Evolutionary conservation across 2,329 filamentous ascomycete genomes (phyloP).

Genomic region (Neopestalotiopsis rosae): DNA sequence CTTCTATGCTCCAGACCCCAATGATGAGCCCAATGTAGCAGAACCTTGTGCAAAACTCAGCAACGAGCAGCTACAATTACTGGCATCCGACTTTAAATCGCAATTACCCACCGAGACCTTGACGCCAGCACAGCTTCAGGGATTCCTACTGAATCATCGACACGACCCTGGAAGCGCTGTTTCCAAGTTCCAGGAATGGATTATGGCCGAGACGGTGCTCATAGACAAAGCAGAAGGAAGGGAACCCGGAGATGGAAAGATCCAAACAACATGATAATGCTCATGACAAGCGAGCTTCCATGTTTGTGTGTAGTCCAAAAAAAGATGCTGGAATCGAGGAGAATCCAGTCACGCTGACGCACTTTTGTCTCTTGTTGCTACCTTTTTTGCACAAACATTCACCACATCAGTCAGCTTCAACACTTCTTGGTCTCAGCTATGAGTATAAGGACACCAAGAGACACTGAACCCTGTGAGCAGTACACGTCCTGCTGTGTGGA

Average conservation of each 20-base stretch:
- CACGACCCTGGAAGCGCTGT: conserved; percentile 10
- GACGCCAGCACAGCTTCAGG: conserved; percentile 33
- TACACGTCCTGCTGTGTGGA: no score
- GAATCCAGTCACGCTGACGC: no score
- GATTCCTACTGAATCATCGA: conserved; percentile 27
- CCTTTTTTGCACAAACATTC: no score
- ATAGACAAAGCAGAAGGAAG: not conserved
- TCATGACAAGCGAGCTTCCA: no score
- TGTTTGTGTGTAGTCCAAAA: no score
- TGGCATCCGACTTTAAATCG: conserved; percentile 18
- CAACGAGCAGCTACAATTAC: conserved; percentile 20
- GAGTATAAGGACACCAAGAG: no score
- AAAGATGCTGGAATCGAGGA: no score
- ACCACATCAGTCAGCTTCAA: no score
- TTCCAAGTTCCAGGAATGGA: conserved; percentile 1
- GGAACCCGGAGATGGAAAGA: not conserved
- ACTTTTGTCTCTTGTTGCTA: no score
- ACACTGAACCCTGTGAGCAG: no score
- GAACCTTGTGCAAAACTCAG: conserved; percentile 23
- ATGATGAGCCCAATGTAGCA: conserved; percentile 24
- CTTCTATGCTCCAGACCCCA: conserved; percentile 27
- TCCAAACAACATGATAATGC: not conserved
- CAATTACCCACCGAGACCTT: conserved; percentile 28
- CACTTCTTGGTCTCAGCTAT: no score
- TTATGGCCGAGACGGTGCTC: not conserved